These are phyloP conservation scores for Penicillium aurantiogriseum DNA, from an alignment of 2,329 filamentous ascomycete species.

Conservation along the genomic window DNA sequence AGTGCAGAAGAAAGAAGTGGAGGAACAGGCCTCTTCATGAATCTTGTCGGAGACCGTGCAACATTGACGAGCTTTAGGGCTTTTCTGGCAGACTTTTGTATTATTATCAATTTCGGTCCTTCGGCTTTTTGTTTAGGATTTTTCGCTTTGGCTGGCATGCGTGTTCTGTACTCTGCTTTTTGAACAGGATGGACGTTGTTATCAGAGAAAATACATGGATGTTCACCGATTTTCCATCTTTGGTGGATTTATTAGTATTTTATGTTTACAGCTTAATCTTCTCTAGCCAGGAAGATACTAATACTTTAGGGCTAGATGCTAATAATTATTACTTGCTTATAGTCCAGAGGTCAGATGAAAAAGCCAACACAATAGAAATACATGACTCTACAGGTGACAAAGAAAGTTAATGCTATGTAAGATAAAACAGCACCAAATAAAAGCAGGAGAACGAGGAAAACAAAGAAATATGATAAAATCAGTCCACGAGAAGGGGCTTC, in stretches of 20 bases:
- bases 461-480: neutral
- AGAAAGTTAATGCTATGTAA: neutral
- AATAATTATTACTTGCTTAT: neutral
- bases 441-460: neutral
- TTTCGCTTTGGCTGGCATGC: neutral
- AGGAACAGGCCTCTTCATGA: neutral
- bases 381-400: neutral
- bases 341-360: neutral
- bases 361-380: neutral
- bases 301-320: too few relatives aligned
- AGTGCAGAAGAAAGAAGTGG: conserved; percentile 6
- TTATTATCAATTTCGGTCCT: neutral
- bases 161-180: neutral
- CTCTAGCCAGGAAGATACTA: neutral
- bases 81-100: neutral
- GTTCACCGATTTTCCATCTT: too few relatives aligned
- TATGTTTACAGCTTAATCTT: neutral
- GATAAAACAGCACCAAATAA: neutral
- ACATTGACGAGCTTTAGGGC: conserved; percentile 1
- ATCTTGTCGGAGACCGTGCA: conserved; percentile 4
- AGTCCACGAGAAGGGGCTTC: neutral
- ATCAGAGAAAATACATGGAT: neutral
- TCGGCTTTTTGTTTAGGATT: neutral
- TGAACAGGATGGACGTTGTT: neutral
- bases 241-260: neutral